A percentile compares a stretch with the other conserved stretches of the same genome.
phyloP scores from a whole-genome alignment of 163 green algal genomes.

The Scenedesmus sp. region DNA sequence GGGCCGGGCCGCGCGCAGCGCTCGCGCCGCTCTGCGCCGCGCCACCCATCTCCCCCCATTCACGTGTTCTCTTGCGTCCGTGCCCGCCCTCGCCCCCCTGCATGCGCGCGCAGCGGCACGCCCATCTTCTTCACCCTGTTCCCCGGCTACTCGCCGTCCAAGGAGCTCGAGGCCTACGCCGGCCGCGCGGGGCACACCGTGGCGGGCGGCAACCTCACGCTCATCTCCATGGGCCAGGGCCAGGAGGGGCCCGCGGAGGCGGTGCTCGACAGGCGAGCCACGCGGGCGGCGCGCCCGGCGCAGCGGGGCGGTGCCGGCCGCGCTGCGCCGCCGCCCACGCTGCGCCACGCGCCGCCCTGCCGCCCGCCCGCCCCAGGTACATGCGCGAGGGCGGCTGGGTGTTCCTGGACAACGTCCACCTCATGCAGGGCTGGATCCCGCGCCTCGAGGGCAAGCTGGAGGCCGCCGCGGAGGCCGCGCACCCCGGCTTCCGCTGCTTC shows the following conservation, averaged over 20 bases:
- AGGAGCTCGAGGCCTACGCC: conserved; percentile 88
- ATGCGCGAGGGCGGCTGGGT: conserved; percentile 89
- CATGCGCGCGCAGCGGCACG: conserved; percentile 65
- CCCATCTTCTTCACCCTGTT: conserved; percentile 96
- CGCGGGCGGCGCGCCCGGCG: too few species aligned
- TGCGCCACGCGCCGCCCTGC: too few species aligned
- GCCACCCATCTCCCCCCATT: too few species aligned
- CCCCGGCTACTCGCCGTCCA: conserved; percentile 86
- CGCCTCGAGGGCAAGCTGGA: conserved; percentile 90
- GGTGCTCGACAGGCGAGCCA: conserved; percentile 78
- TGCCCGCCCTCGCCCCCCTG: background rate
- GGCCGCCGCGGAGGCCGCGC: conserved; percentile 79
- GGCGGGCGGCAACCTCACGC: conserved; percentile 78
- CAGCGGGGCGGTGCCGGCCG: too few species aligned
- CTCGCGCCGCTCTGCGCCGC: too few species aligned
- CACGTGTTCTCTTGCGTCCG: background rate
- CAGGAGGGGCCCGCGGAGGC: conserved; percentile 86
- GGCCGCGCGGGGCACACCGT: conserved; percentile 71
- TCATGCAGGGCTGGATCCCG: conserved; percentile 91
- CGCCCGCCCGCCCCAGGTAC: conserved; percentile 59
- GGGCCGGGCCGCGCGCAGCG: too few species aligned
- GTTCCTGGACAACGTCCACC: conserved; percentile 93
- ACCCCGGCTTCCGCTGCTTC: conserved; percentile 92
- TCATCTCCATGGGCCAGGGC: conserved; percentile 90
- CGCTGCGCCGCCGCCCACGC: too few species aligned